Conservation (phyloP, 2,329 filamentous ascomycete genomes). For the Ceratocystis lukuohia region DNA sequence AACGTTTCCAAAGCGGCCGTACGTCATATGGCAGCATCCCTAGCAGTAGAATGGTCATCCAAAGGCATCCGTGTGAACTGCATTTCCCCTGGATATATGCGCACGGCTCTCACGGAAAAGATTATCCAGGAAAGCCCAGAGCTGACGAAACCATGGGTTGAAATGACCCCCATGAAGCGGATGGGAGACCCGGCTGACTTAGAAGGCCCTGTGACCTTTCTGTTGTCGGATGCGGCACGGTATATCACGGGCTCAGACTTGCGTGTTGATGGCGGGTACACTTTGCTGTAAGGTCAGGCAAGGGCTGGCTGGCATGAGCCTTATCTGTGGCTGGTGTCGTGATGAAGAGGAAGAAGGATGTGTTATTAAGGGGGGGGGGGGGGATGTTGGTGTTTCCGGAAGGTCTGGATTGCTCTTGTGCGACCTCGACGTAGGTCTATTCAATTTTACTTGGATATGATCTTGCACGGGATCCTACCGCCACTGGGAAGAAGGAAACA, state of each 20-base stretch:
- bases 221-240: conserved; percentile 63
- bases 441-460: background rate
- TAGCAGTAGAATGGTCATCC: conserved; percentile 89
- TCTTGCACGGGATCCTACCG: conserved; percentile 3
- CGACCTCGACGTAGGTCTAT: background rate
- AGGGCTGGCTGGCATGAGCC: background rate
- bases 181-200: conserved; percentile 87
- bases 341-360: background rate
- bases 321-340: background rate
- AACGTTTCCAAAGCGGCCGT: conserved; percentile 90
- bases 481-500: background rate
- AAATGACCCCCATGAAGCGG: conserved; percentile 79
- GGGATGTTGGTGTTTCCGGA: background rate
- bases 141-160: conserved; percentile 79
- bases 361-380: background rate
- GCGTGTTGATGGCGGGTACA: conserved; percentile 79
- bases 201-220: conserved; percentile 82
- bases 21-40: conserved; percentile 69
- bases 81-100: conserved; percentile 92
- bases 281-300: conserved; percentile 31
- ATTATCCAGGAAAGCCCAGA: conserved; percentile 90
- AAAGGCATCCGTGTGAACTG: conserved; percentile 86
- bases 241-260: conserved; percentile 65
- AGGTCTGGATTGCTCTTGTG: background rate
- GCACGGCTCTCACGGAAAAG: conserved; percentile 87